Evolutionary conservation across 2,329 filamentous ascomycete genomes (phyloP).

Genomic region (Alternaria ethzedia): DNA sequence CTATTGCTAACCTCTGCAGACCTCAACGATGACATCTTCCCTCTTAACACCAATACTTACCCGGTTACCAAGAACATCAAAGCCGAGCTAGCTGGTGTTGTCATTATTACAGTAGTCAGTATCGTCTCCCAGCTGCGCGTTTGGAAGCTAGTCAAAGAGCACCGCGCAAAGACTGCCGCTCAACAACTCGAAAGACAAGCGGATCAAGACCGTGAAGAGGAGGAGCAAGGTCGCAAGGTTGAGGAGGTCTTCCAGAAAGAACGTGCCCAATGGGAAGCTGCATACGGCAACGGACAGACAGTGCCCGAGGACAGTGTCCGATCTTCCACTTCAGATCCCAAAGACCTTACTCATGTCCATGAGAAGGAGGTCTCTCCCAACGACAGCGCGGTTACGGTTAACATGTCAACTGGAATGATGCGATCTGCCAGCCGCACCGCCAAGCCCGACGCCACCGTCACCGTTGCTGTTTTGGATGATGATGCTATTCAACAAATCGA

Average conservation of each 20-base stretch:
- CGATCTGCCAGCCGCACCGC: slow-evolving; percentile 40
- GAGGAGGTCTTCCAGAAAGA: slow-evolving; percentile 68
- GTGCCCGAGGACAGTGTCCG: slow-evolving; percentile 60
- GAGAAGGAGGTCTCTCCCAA: slow-evolving; percentile 50
- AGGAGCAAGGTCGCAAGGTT: slow-evolving; percentile 70
- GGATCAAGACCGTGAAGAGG: slow-evolving; percentile 69
- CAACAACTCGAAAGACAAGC: slow-evolving; percentile 61
- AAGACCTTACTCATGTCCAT: slow-evolving; percentile 40
- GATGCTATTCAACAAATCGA: slow-evolving; percentile 50
- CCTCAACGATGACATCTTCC: slow-evolving; percentile 79
- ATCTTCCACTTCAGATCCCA: slow-evolving; percentile 45
- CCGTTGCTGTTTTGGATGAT: slow-evolving; percentile 61
- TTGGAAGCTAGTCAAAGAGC: slow-evolving; percentile 76
- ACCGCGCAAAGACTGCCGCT: slow-evolving; percentile 54
- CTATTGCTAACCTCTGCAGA: slow-evolving; percentile 47
- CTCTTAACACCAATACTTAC: slow-evolving; percentile 76
- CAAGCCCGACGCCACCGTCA: slow-evolving; percentile 54
- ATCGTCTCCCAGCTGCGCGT: slow-evolving; percentile 84
- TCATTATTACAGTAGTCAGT: slow-evolving; percentile 77
- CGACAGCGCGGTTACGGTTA: slow-evolving; percentile 62
- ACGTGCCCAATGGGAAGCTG: slow-evolving; percentile 74
- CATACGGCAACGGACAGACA: slow-evolving; percentile 68
- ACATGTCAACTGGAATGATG: slow-evolving; percentile 57
- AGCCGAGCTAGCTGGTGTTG: slow-evolving; percentile 79
- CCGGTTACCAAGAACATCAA: slow-evolving; percentile 85